Evolutionary conservation across 169 alveolate species (phyloP).

Genomic region (Plasmodium knowlesi): DNA sequence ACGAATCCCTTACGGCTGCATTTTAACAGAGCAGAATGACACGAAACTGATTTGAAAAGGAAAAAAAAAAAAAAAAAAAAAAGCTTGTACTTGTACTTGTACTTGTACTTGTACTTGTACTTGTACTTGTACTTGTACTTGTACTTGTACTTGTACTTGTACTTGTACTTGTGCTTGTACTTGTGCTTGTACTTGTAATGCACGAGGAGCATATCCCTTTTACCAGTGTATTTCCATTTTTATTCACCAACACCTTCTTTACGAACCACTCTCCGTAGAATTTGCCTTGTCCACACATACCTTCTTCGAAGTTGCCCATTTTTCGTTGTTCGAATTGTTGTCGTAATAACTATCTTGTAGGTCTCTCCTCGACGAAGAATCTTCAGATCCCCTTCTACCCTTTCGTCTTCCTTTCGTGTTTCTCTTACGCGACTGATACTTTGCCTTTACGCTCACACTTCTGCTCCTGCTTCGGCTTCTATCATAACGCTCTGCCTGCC

Average conservation of each 20-base stretch:
- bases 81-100: no score
- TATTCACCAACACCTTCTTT: neutral
- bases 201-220: neutral
- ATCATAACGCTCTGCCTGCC: neutral
- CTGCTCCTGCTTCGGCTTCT: slow-evolving; percentile 11
- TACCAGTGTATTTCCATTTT: neutral
- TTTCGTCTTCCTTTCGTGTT: neutral
- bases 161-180: no score
- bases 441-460: slow-evolving; percentile 4
- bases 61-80: no score
- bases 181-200: no score
- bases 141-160: no score
- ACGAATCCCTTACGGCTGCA: neutral
- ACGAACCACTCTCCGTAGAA: slow-evolving; percentile 15
- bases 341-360: slow-evolving; percentile 2
- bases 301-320: slow-evolving; percentile 15
- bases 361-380: neutral
- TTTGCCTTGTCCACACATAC: neutral
- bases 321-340: neutral
- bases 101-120: no score
- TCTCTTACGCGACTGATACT: slow-evolving; percentile 4
- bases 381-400: slow-evolving; percentile 3
- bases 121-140: no score
- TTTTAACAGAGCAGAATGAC: neutral
- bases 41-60: neutral